A percentile compares a stretch with the other conserved stretches of the same genome.
Conservation (phyloP, 2,329 filamentous ascomycete genomes). For the Clathrospora elynae region DNA sequence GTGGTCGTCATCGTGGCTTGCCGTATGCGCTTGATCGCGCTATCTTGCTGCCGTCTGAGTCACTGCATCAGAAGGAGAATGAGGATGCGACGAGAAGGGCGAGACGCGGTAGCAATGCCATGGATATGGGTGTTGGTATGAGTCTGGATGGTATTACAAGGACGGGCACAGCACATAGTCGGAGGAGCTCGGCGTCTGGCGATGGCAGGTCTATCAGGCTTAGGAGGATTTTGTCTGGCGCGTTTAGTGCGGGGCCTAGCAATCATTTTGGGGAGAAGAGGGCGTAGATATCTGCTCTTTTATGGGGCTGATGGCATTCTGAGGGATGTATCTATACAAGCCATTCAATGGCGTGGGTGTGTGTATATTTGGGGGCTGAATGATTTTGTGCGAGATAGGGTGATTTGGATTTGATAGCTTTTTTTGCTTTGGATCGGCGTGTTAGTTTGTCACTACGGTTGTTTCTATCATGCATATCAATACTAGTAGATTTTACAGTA, state of each 20-base stretch:
- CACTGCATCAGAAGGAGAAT: slow-evolving; percentile 65
- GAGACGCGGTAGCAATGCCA: slow-evolving; percentile 31
- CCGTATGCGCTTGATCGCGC: slow-evolving; percentile 72
- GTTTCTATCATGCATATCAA: too few species aligned
- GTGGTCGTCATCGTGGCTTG: slow-evolving; percentile 67
- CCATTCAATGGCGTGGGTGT: too few species aligned
- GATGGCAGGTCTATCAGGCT: slow-evolving; percentile 13
- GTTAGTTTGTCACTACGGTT: too few species aligned
- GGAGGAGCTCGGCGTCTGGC: slow-evolving; percentile 22
- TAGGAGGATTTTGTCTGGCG: slow-evolving; percentile 27
- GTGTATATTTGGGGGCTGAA: too few species aligned
- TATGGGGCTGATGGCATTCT: too few species aligned
- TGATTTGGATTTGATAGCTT: too few species aligned
- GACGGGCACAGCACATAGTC: slow-evolving; percentile 28
- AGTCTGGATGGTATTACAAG: slow-evolving; percentile 20
- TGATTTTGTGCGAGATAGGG: too few species aligned
- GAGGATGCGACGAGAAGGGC: slow-evolving; percentile 56
- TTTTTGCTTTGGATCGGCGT: too few species aligned
- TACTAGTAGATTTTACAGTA: too few species aligned
- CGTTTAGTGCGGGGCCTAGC: slow-evolving; percentile 30
- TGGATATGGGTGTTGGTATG: slow-evolving; percentile 15
- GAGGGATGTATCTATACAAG: too few species aligned
- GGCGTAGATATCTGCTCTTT: too few species aligned
- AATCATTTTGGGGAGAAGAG: slow-evolving; percentile 20
- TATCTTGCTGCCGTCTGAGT: slow-evolving; percentile 69